A percentile compares a stretch with the other conserved stretches of the same genome.
Conservation (phyloP, 306 rosid genomes). For the Prunus kanzakura region DNA sequence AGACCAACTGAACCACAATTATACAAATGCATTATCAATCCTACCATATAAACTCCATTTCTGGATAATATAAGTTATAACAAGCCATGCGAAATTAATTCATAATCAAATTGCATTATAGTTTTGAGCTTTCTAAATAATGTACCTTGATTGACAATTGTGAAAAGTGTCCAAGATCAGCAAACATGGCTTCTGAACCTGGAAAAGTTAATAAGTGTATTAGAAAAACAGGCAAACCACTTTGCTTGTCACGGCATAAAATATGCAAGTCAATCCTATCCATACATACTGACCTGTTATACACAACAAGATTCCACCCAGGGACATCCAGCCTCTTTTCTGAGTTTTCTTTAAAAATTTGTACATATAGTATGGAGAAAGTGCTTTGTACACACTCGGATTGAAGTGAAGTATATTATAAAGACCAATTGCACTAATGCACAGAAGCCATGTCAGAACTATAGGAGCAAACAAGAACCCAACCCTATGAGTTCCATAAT, state of each 20-base stretch:
- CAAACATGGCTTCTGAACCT: constrained; percentile 99
- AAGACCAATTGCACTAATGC: constrained; percentile 80
- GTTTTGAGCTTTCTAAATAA: background rate
- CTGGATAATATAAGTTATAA: background rate
- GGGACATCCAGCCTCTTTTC: constrained; percentile 79
- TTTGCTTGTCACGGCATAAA: constrained; percentile 12
- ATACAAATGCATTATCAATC: background rate
- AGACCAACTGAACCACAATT: constrained; percentile 1
- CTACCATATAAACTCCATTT: background rate
- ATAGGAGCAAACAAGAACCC: constrained; percentile 93
- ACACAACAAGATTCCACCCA: constrained; percentile 89
- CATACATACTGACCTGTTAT: constrained; percentile 59
- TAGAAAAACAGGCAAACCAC: constrained; percentile 10
- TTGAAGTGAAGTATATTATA: constrained; percentile 82
- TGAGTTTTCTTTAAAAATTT: constrained; percentile 65
- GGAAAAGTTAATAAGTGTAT: constrained; percentile 20
- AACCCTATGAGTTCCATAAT: constrained; percentile 90
- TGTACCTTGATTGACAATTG: constrained; percentile 85
- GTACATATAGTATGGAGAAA: constrained; percentile 73
- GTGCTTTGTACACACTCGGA: constrained; percentile 62
- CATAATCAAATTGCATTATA: background rate
- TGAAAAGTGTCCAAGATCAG: constrained; percentile 97
- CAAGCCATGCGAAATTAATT: background rate
- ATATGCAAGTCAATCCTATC: constrained; percentile 24
- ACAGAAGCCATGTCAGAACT: constrained; percentile 76